Evolutionary conservation across 768 basidiomycete genomes (phyloP), one percentile per base, ranked within the genome.

Genomic region (Solioccasus polychromus): DNA sequence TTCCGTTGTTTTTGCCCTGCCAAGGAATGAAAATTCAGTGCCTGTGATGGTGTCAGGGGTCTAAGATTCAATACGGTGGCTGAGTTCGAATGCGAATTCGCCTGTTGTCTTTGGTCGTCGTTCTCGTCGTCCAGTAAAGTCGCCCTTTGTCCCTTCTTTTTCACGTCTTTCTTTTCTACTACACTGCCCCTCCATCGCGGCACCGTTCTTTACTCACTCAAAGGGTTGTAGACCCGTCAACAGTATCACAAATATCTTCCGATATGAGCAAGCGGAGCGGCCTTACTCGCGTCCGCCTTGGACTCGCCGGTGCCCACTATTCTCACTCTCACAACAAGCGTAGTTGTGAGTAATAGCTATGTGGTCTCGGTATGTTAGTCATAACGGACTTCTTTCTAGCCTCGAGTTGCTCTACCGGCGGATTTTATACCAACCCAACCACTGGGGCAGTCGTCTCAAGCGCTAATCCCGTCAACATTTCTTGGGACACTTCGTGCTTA

Each of bases 401-500:
- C n/a, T n/a, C n/a, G n/a, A n/a, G n/a, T 24, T 87, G 85, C 61
- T 35, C 58, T 1, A 75, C 71, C 2, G 84, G 84, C 31, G 78
- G 76, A 0, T 79, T 89, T 59, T 86, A 86, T 69, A 72, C 62
- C 29, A 61, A 70, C 7, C 87, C 87, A 1, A 64, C 72, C 3
- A 67, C 70, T 17, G 75, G 74, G 8, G 62, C 71, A 32, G 62
- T 66, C 10, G 48, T 88, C 39, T 67, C 79, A 51, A 69, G 74
- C 1, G 63, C 72, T 9, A 47, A 71, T 10, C 71, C 81, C 2
- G 55, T 90, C 51, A 68, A 71, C 39, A 75, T 90, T 50, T 54
- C 73, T 35, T 90, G 88, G 88, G 74, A 87, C 58, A 63, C 76
- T 0, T 67, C 78, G 28, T 88, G 85, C 63, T 56, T 85, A 44